These are phyloP conservation scores for Trichoderma virens DNA, from an alignment of 495 filamentous ascomycete species.

Conservation along the genomic window DNA sequence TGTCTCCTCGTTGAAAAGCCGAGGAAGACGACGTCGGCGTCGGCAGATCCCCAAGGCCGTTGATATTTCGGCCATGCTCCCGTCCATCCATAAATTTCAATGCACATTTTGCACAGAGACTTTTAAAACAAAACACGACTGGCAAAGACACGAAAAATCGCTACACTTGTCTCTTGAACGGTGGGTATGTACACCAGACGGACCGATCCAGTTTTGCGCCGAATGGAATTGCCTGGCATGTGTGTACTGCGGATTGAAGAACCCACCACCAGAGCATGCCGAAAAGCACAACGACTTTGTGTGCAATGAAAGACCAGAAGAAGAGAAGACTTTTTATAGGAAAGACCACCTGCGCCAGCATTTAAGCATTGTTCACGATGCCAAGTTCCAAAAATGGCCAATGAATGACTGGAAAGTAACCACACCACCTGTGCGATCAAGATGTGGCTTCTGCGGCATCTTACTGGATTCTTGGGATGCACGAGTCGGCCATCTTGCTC, in stretches of 20 bases:
- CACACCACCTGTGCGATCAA: constrained; percentile 32
- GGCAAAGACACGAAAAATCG: constrained; percentile 76
- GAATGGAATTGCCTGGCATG: constrained; percentile 36
- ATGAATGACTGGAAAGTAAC: constrained; percentile 49
- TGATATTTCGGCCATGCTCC: constrained; percentile 19
- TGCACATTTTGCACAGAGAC: constrained; percentile 80
- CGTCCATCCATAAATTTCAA: constrained; percentile 53
- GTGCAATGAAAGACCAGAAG: constrained; percentile 45
- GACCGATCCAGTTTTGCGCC: neutral
- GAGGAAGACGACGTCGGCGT: constrained; percentile 44
- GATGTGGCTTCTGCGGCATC: constrained; percentile 46
- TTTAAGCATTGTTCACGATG: constrained; percentile 53
- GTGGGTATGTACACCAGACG: constrained; percentile 22
- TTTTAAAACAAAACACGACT: constrained; percentile 77
- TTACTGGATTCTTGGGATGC: constrained; percentile 36
- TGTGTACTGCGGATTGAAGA: constrained; percentile 42
- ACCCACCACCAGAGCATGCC: constrained; percentile 40
- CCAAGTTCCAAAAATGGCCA: constrained; percentile 32
- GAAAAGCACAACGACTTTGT: constrained; percentile 50
- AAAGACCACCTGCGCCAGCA: constrained; percentile 64
- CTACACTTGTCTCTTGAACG: constrained; percentile 71
- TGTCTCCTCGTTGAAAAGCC: constrained; percentile 47
- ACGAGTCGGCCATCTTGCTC: constrained; percentile 41
- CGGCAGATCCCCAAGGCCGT: constrained; percentile 43
- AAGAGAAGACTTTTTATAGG: constrained; percentile 52